phyloP scores from a whole-genome alignment of 805 yeast species.

The Wickerhamiella domercqiae region DNA sequence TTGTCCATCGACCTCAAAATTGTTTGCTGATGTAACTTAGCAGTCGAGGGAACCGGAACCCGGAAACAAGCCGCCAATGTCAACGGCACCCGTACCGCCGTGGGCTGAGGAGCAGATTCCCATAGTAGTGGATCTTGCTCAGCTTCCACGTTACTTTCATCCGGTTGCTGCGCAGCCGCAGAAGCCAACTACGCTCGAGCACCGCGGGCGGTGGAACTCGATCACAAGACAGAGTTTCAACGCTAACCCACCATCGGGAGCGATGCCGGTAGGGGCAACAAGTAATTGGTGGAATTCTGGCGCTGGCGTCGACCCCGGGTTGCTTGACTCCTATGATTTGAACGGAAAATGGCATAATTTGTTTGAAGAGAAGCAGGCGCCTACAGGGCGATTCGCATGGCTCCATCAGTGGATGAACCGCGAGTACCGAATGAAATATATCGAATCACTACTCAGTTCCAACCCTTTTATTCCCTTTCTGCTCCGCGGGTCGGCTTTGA shows the following conservation, averaged over 20 bases:
- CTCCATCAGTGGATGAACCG: conserved; percentile 1
- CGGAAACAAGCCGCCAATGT: too few relatives aligned
- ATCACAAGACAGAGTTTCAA: conserved; percentile 3
- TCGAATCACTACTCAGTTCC: conserved; percentile 30
- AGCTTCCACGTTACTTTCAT: conserved; percentile 12
- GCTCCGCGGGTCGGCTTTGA: conserved; percentile 44
- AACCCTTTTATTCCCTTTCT: conserved; percentile 73
- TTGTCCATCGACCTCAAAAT: too few relatives aligned
- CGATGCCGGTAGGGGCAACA: neutral
- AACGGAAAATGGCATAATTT: conserved; percentile 15
- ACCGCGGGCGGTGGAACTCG: conserved; percentile 13
- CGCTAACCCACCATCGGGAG: neutral
- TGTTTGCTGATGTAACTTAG: too few relatives aligned
- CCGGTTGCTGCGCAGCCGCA: neutral
- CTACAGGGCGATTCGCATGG: neutral
- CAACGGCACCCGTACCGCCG: conserved; percentile 11
- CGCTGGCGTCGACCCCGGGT: conserved; percentile 5
- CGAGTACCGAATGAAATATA: neutral
- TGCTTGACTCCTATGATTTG: conserved; percentile 13
- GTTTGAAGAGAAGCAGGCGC: conserved; percentile 6
- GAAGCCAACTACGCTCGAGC: conserved; percentile 4
- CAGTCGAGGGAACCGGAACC: too few relatives aligned
- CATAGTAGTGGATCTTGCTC: conserved; percentile 6
- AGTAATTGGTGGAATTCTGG: neutral
- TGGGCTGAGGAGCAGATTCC: conserved; percentile 13